phyloP scores from a whole-genome alignment of 257 asterid species.

The Capsicum pubescens region DNA sequence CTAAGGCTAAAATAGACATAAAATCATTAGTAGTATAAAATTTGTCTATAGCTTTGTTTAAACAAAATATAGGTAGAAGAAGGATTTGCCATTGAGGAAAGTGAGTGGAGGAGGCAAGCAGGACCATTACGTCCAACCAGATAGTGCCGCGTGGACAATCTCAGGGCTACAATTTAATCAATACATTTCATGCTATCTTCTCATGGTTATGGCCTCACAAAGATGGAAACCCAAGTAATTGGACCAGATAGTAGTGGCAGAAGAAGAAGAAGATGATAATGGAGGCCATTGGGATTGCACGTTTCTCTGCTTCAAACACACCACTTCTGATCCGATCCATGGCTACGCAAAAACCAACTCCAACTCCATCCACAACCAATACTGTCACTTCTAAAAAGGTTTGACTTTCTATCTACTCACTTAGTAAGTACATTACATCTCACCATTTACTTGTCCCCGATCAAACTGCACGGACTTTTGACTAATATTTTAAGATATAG shows the following conservation, averaged over 20 bases:
- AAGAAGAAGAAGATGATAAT: constrained; percentile 1
- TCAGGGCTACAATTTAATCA: constrained; percentile 21
- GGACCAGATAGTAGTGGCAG: no score
- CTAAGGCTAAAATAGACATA: no score
- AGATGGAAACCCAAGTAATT: background rate
- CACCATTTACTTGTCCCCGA: no score
- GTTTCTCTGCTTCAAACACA: constrained; percentile 43
- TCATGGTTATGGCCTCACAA: no score
- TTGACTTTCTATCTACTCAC: no score
- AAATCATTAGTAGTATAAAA: no score
- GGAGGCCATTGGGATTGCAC: constrained; percentile 41
- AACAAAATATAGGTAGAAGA: no score
- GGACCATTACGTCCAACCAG: constrained; percentile 41
- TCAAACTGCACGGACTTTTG: no score
- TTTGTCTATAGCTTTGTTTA: no score
- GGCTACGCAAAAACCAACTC: constrained; percentile 68
- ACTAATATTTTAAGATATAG: no score
- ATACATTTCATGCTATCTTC: constrained; percentile 19
- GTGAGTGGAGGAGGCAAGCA: no score
- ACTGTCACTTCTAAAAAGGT: constrained; percentile 75
- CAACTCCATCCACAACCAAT: constrained; percentile 53
- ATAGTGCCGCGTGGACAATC: constrained; percentile 43
- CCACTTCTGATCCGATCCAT: constrained; percentile 66
- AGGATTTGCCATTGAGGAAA: no score
- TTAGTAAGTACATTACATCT: background rate